A percentile compares a stretch with the other conserved stretches of the same genome.
These are phyloP conservation scores for Saururus chinensis DNA, from an alignment of 164 flowering plant species.

Conservation along the genomic window DNA sequence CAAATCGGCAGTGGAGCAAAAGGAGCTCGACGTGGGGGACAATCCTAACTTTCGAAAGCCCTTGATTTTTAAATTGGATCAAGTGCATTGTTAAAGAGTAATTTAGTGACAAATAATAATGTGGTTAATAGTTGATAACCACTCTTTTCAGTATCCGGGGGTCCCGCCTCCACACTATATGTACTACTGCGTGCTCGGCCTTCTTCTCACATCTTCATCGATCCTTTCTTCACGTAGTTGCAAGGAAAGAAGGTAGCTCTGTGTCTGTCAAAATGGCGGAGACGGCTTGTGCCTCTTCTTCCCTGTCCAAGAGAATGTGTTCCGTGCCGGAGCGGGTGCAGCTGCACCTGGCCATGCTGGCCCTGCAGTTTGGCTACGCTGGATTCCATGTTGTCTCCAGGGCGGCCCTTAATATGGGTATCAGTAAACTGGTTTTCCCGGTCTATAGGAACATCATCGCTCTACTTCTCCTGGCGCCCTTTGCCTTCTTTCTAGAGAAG, in stretches of 20 bases:
- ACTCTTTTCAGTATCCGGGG: neutral
- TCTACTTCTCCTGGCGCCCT: slow-evolving; percentile 71
- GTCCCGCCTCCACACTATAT: neutral
- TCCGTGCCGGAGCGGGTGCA: slow-evolving; percentile 63
- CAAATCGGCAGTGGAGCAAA: neutral
- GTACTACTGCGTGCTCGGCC: neutral
- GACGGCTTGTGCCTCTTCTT: neutral
- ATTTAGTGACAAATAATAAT: neutral
- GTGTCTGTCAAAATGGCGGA: slow-evolving; percentile 1
- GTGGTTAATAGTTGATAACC: neutral
- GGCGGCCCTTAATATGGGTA: slow-evolving; percentile 95
- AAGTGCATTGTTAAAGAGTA: neutral
- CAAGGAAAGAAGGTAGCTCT: neutral
- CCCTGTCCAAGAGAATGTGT: slow-evolving; percentile 29
- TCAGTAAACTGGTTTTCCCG: slow-evolving; percentile 86
- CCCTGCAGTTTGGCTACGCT: slow-evolving; percentile 98
- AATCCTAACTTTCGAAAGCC: neutral
- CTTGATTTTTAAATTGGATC: neutral
- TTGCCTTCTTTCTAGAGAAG: slow-evolving; percentile 95
- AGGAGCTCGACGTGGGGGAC: slow-evolving; percentile 2
- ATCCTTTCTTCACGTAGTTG: neutral
- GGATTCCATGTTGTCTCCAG: slow-evolving; percentile 98
- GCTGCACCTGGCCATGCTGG: slow-evolving; percentile 95
- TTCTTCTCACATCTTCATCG: neutral
- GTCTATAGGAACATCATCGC: slow-evolving; percentile 95